phyloP scores from a whole-genome alignment of 148 eudicot genomes.

The Suaeda aralocaspica region DNA sequence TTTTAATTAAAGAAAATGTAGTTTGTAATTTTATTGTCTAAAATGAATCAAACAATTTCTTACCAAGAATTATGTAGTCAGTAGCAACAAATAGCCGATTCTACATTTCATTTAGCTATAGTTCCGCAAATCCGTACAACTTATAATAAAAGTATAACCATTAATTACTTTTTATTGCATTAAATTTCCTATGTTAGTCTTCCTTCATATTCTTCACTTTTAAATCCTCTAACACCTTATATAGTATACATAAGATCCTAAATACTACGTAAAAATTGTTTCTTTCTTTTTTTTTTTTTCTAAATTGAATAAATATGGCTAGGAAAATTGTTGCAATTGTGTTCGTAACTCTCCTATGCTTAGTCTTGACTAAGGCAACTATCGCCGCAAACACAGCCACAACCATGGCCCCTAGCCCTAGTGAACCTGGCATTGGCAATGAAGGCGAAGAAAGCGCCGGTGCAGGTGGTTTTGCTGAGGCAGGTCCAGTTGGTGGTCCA shows the following conservation, averaged over 20 bases:
- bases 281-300: not conserved
- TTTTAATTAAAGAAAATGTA: not conserved
- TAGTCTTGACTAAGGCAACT: constrained; percentile 16
- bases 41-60: not conserved
- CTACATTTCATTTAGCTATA: not conserved
- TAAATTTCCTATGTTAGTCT: not conserved
- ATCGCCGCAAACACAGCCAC: not conserved
- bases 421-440: constrained; percentile 16
- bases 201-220: not conserved
- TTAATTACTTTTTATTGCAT: not conserved
- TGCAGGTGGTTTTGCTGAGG: constrained; percentile 18
- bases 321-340: constrained; percentile 18
- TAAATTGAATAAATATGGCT: constrained; percentile 13
- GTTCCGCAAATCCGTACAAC: constrained; percentile 4
- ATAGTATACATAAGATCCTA: not conserved
- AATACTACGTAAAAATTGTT: not conserved
- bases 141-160: constrained; percentile 11
- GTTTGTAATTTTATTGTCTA: not conserved
- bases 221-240: not conserved
- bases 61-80: not conserved
- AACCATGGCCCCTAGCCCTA: constrained; percentile 5
- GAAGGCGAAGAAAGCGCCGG: not conserved
- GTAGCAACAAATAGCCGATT: not conserved
- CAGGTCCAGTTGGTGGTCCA: constrained; percentile 28
- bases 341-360: constrained; percentile 17